These are phyloP conservation scores for Candida insectorum DNA, from an alignment of 805 yeast genomes.

Conservation along the genomic window DNA sequence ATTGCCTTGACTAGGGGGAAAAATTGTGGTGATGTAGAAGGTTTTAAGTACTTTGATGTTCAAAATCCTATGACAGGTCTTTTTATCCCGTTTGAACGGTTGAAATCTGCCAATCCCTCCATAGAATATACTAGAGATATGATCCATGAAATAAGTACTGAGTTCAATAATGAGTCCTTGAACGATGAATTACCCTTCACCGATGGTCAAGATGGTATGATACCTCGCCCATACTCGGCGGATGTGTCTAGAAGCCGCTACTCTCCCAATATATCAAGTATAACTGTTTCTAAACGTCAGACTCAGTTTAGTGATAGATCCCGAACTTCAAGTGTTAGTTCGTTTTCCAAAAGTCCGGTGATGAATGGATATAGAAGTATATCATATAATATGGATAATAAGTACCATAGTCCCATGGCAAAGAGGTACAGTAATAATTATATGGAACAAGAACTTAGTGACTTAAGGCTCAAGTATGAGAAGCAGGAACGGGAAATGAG, in stretches of 20 bases:
- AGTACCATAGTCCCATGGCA: too few species aligned
- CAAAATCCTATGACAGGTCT: constrained; percentile 65
- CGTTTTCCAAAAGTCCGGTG: constrained; percentile 7
- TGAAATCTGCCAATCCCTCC: constrained; percentile 32
- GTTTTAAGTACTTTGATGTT: constrained; percentile 66
- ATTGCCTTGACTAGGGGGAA: constrained; percentile 61
- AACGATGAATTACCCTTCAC: constrained; percentile 3
- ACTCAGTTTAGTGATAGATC: constrained; percentile 8
- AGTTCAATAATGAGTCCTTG: constrained; percentile 4
- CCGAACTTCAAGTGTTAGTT: constrained; percentile 8
- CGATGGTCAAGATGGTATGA: not conserved
- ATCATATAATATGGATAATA: constrained; percentile 4
- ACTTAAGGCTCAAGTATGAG: constrained; percentile 21
- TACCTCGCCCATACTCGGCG: constrained; percentile 5
- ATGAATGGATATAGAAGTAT: constrained; percentile 3
- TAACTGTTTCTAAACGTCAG: constrained; percentile 3
- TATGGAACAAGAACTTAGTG: constrained; percentile 13
- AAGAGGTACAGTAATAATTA: constrained; percentile 1
- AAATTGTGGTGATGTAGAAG: constrained; percentile 81
- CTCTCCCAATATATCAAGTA: constrained; percentile 1
- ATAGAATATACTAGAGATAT: constrained; percentile 14
- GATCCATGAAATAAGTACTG: constrained; percentile 9
- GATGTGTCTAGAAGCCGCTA: constrained; percentile 2
- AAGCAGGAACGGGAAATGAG: constrained; percentile 27
- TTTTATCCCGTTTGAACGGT: constrained; percentile 59